Evolutionary conservation across 192 early-diverging fungal genomes (phyloP), one percentile per base, ranked within the genome.

Genomic region (Jimgerdemannia lactiflua): DNA sequence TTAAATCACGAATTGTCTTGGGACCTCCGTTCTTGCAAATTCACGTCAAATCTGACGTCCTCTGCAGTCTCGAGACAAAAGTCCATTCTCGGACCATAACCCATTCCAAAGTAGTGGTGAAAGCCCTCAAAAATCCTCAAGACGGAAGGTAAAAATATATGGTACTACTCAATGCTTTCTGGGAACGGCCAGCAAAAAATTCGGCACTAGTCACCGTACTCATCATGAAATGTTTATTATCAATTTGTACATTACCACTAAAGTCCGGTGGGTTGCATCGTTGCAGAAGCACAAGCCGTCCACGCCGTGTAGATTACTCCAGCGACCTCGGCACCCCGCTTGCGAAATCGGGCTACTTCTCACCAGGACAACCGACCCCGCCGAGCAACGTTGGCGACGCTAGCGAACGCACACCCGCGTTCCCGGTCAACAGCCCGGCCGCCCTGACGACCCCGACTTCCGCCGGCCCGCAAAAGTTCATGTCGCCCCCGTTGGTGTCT

Each of bases 21-120:
- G 14, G 6, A 6, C 49, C 14, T 59, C 14, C 49, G 49, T 59
- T 59, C 8, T 10, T 10, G 8, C 14, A 10, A 10, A 59, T 14
- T 59, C 49, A 59, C 49, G 6, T 14, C 49, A 59, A 10, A 59
- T 14, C 49, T 59, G 14, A 59, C 14, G 6, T 59, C 6, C 14
- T 10, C 14, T 59, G 49, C 14, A 59, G 49, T 14, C 49, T 59
- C 49, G 43, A 42, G 67, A 73, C 29, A 59, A 59, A 59, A 59
- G 49, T 14, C 77, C 78, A 18, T 84, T 84, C 44, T 81, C 82
- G 11, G 75, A 81, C 44, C 75, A 77, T 40, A 84, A 84, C 40
- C 82, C 82, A 65, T 84, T 84, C 42, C 82, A 84, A 49, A 81
- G 82, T 39, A 77, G 79, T 9, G 79, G 71, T 40, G 79, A 83